These are phyloP conservation scores for Aspergillus sergii DNA, from an alignment of 2,329 filamentous ascomycete species.

Conservation along the genomic window DNA sequence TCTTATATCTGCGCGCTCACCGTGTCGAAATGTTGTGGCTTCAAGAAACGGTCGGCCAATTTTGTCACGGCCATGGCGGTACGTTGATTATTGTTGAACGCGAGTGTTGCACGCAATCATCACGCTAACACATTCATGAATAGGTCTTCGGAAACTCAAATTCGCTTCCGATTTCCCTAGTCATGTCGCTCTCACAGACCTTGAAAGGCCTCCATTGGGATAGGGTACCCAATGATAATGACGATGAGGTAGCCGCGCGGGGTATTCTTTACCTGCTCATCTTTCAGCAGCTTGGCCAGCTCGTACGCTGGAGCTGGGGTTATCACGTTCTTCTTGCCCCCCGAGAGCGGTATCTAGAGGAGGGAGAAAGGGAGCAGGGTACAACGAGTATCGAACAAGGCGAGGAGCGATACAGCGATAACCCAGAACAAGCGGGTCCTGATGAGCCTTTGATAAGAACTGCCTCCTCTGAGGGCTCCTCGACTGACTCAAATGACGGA, in stretches of 20 bases:
- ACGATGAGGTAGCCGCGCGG: conserved; percentile 89
- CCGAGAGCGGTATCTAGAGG: conserved; percentile 59
- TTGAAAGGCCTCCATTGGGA: conserved; percentile 93
- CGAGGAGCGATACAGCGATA: conserved; percentile 44
- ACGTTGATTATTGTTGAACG: conserved; percentile 29
- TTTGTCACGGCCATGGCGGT: conserved; percentile 96
- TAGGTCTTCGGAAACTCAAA: conserved; percentile 96
- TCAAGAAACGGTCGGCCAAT: conserved; percentile 83
- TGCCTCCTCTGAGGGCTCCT: conserved; percentile 24
- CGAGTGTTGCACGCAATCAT: background rate
- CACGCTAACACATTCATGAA: background rate
- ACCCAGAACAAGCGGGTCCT: conserved; percentile 40
- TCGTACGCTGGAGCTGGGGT: conserved; percentile 97
- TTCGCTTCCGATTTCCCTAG: conserved; percentile 92
- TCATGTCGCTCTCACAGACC: conserved; percentile 90
- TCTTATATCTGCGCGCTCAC: conserved; percentile 76
- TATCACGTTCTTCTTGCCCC: conserved; percentile 93
- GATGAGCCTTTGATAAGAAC: conserved; percentile 41
- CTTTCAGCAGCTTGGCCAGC: conserved; percentile 94
- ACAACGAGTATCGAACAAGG: conserved; percentile 41
- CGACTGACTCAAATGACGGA: conserved; percentile 17
- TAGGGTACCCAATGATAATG: conserved; percentile 85
- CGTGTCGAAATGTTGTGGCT: conserved; percentile 75
- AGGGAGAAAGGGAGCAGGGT: conserved; percentile 40
- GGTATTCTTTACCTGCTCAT: conserved; percentile 95